phyloP scores from a whole-genome alignment of 1,284 basidiomycete species.

The Trichosporon ovoides region DNA sequence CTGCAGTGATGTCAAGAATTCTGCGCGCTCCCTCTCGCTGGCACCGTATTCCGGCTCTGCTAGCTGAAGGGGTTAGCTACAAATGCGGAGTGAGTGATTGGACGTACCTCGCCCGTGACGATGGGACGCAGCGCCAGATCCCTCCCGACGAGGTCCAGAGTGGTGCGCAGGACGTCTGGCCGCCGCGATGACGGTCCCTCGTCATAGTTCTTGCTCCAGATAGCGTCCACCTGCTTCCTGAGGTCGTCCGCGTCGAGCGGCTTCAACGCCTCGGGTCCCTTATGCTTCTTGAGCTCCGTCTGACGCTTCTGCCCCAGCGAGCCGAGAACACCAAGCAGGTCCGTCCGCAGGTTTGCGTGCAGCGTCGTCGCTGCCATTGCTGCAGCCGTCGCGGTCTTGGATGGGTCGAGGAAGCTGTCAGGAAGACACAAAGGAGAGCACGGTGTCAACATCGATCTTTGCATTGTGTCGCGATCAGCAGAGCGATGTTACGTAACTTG shows the following conservation, averaged over 20 bases:
- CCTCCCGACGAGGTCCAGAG: slow-evolving; percentile 37
- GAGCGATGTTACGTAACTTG: neutral
- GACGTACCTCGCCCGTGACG: slow-evolving; percentile 26
- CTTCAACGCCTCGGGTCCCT: neutral
- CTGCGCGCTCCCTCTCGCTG: slow-evolving; percentile 17
- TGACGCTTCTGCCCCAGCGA: slow-evolving; percentile 2
- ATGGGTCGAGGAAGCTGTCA: neutral
- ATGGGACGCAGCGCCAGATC: slow-evolving; percentile 33
- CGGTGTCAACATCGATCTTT: neutral
- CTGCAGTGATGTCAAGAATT: slow-evolving; percentile 31
- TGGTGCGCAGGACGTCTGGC: slow-evolving; percentile 28
- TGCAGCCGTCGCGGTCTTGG: neutral
- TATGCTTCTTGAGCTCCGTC: slow-evolving; percentile 3
- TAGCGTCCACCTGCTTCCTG: neutral
- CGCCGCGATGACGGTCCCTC: neutral
- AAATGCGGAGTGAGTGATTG: neutral
- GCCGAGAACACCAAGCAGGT: neutral
- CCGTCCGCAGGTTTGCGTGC: slow-evolving; percentile 1
- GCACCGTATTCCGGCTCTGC: slow-evolving; percentile 23
- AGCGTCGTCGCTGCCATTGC: slow-evolving; percentile 6
- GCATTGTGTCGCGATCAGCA: neutral
- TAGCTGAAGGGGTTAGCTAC: slow-evolving; percentile 16
- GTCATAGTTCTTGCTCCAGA: slow-evolving; percentile 7
- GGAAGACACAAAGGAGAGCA: neutral
- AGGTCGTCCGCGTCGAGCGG: slow-evolving; percentile 6